phyloP scores from a whole-genome alignment of 768 basidiomycete species.

The Chalciporus piperatus region DNA sequence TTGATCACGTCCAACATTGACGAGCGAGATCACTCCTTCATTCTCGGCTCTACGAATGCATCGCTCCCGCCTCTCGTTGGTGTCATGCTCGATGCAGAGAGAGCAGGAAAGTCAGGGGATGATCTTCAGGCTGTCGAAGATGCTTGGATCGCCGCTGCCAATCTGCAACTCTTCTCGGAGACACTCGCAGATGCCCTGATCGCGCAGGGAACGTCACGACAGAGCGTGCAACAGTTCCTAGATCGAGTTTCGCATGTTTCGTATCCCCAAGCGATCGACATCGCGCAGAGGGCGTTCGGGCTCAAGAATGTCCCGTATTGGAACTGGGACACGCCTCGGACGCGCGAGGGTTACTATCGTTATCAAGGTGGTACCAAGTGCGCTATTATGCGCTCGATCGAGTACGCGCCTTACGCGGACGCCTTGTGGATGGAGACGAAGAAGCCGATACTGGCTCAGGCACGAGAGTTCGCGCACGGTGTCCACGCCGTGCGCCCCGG shows the following conservation, averaged over 20 bases:
- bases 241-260: slow-evolving; percentile 65
- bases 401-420: slow-evolving; percentile 93
- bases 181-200: slow-evolving; percentile 65
- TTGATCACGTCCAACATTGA: slow-evolving; percentile 97
- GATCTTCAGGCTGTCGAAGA: slow-evolving; percentile 88
- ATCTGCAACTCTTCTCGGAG: slow-evolving; percentile 74
- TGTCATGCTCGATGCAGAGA: slow-evolving; percentile 83
- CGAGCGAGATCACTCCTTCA: slow-evolving; percentile 95
- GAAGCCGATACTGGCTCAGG: slow-evolving; percentile 88
- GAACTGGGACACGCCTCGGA: slow-evolving; percentile 93
- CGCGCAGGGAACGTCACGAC: slow-evolving; percentile 51
- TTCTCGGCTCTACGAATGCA: slow-evolving; percentile 86
- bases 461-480: slow-evolving; percentile 86
- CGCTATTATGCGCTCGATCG: slow-evolving; percentile 86
- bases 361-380: slow-evolving; percentile 97
- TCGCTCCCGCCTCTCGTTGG: slow-evolving; percentile 64
- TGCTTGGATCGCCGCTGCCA: slow-evolving; percentile 76
- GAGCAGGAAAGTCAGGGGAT: slow-evolving; percentile 72
- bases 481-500: slow-evolving; percentile 80
- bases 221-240: slow-evolving; percentile 58
- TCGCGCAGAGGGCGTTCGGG: slow-evolving; percentile 80
- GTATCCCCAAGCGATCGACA: slow-evolving; percentile 61
- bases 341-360: slow-evolving; percentile 94
- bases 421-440: slow-evolving; percentile 97
- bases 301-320: slow-evolving; percentile 76